phyloP scores from a whole-genome alignment of 148 eudicot genomes.

The Polygonum aviculare region DNA sequence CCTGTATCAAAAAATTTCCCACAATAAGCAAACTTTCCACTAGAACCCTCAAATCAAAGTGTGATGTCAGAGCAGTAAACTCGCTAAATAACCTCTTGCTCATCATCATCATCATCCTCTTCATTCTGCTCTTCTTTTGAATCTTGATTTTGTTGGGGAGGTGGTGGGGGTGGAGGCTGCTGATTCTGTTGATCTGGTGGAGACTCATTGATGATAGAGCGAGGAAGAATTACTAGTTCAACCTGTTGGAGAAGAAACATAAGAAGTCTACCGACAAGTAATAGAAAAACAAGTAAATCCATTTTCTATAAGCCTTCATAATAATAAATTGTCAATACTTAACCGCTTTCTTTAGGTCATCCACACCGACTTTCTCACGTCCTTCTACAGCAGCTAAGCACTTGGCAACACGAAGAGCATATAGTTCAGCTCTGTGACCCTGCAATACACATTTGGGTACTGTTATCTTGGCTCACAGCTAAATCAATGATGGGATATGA shows the following conservation, averaged over 20 bases:
- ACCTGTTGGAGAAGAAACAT: constrained; percentile 48
- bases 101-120: constrained; percentile 45
- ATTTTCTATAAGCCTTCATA: background rate
- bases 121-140: constrained; percentile 65
- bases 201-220: constrained; percentile 63
- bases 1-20: background rate
- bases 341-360: constrained; percentile 97
- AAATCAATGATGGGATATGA: background rate
- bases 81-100: constrained; percentile 45
- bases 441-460: constrained; percentile 21
- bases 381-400: constrained; percentile 94
- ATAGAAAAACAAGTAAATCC: background rate
- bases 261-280: background rate
- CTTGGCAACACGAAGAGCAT: constrained; percentile 95
- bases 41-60: background rate
- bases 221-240: constrained; percentile 95
- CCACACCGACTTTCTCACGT: constrained; percentile 84
- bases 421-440: constrained; percentile 98
- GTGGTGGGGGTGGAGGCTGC: constrained; percentile 97
- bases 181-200: constrained; percentile 85
- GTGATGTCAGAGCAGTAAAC: background rate
- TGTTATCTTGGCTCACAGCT: background rate
- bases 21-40: background rate
- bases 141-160: constrained; percentile 92
- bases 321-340: constrained; percentile 22